Conservation (phyloP, 352 stramenopile genomes). For the Stramenopiles sp. region DNA sequence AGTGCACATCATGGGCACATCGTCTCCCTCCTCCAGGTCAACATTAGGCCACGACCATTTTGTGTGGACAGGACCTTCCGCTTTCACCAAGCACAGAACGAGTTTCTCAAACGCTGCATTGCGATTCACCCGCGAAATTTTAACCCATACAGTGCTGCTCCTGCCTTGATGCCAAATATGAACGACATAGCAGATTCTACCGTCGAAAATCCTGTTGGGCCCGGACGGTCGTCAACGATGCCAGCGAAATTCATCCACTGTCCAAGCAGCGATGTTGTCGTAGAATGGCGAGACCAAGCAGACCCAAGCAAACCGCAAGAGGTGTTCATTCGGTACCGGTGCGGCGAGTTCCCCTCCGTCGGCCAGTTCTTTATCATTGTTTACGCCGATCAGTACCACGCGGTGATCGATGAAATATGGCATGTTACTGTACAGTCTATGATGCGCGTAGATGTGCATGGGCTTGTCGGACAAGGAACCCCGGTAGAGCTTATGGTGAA, state of each 20-base stretch:
- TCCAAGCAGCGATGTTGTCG: constrained; percentile 1
- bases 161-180: background rate
- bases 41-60: constrained; percentile 46
- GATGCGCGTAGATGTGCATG: constrained; percentile 51
- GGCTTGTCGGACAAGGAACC: constrained; percentile 50
- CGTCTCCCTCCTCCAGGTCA: constrained; percentile 59
- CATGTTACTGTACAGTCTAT: constrained; percentile 34
- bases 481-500: constrained; percentile 64
- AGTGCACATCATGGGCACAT: constrained; percentile 64
- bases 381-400: constrained; percentile 60
- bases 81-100: constrained; percentile 35
- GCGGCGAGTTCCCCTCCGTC: constrained; percentile 49
- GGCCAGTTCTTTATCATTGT: constrained; percentile 68
- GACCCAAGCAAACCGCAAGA: constrained; percentile 25
- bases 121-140: constrained; percentile 5
- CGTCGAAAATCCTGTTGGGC: background rate
- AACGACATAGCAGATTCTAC: background rate
- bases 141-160: constrained; percentile 5
- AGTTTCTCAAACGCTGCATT: constrained; percentile 34
- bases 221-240: background rate
- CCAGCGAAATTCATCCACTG: constrained; percentile 7
- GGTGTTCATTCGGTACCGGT: constrained; percentile 60
- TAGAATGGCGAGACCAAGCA: constrained; percentile 3
- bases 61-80: constrained; percentile 46
- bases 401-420: constrained; percentile 51